Conservation (phyloP, 257 asterid genomes). For the Solanum neorickii region DNA sequence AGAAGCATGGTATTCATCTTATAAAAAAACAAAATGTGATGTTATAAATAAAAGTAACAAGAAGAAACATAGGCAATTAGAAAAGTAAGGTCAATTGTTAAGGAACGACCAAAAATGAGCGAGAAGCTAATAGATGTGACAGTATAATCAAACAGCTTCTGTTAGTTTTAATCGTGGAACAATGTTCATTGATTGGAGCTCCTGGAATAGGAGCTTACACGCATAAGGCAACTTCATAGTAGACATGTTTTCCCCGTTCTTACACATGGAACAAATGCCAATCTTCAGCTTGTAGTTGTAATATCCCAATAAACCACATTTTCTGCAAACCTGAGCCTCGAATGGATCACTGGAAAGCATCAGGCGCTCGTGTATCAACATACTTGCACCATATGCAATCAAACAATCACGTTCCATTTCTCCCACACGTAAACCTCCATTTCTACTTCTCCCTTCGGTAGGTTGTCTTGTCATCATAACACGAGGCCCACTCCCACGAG, state of each 20-base stretch:
- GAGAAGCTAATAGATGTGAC: background rate
- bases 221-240: constrained; percentile 95
- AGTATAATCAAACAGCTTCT: constrained; percentile 16
- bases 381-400: constrained; percentile 96
- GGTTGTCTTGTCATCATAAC: constrained; percentile 90
- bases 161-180: constrained; percentile 30
- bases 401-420: constrained; percentile 99
- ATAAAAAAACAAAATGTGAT: background rate
- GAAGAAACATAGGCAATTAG: background rate
- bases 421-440: constrained; percentile 95
- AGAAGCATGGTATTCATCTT: background rate
- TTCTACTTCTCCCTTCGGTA: constrained; percentile 86
- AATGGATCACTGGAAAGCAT: constrained; percentile 97
- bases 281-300: constrained; percentile 56
- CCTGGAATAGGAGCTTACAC: constrained; percentile 90
- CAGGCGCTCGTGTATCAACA: constrained; percentile 81
- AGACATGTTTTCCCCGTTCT: constrained; percentile 76
- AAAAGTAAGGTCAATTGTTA: background rate
- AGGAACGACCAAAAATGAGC: background rate
- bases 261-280: constrained; percentile 71
- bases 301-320: constrained; percentile 90
- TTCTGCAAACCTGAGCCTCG: constrained; percentile 89
- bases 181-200: constrained; percentile 39
- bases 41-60: background rate
- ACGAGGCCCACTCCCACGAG: constrained; percentile 90